A percentile compares a stretch with the other conserved stretches of the same genome.
Conservation (phyloP, 139 green algal genomes). For the Diplosphaera chodatii region DNA sequence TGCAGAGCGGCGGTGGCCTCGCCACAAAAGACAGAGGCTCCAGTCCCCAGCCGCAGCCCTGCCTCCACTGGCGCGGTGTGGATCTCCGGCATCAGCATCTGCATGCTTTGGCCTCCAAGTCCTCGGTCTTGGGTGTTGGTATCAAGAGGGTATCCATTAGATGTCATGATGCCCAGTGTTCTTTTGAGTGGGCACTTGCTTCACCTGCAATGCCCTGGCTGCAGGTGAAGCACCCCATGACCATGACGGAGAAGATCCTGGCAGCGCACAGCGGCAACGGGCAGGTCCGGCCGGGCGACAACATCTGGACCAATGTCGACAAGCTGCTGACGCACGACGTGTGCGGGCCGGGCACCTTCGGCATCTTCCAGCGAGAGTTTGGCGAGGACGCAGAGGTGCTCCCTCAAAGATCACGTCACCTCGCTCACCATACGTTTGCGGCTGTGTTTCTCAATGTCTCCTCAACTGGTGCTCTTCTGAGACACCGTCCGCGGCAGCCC, state of each 20-base stretch:
- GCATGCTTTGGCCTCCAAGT: no score
- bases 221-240: slow-evolving; percentile 87
- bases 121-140: no score
- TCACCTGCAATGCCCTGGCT: no score
- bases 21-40: neutral
- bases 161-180: no score
- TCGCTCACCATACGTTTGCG: no score
- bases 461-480: no score
- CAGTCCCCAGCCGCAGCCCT: slow-evolving; percentile 32
- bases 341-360: slow-evolving; percentile 83
- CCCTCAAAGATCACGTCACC: no score
- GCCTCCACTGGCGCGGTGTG: slow-evolving; percentile 44
- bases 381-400: slow-evolving; percentile 76
- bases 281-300: slow-evolving; percentile 71
- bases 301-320: slow-evolving; percentile 91
- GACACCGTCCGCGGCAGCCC: no score
- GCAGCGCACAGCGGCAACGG: slow-evolving; percentile 67
- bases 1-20: neutral
- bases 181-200: no score
- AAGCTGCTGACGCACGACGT: slow-evolving; percentile 96
- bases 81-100: no score
- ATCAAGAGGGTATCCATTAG: no score
- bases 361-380: slow-evolving; percentile 95
- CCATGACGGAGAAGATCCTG: slow-evolving; percentile 95
- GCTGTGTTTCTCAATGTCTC: no score